Evolutionary conservation across 1,284 basidiomycete genomes (phyloP).

Genomic region (Tylopilus sp.): DNA sequence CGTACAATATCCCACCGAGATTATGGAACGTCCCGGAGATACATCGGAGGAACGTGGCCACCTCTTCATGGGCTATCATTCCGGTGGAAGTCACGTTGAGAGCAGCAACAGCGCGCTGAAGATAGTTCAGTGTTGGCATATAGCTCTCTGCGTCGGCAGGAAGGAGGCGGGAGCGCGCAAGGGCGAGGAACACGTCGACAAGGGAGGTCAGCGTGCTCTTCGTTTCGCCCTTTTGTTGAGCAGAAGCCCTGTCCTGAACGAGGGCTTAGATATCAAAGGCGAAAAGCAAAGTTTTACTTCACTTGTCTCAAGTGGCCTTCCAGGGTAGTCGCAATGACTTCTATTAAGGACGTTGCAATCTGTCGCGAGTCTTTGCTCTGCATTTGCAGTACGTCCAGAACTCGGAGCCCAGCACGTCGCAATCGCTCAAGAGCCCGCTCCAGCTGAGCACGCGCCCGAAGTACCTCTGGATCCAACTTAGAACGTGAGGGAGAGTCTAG

Average conservation of each 20-base stretch:
- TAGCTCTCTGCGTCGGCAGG: conserved; percentile 51
- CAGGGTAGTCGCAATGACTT: conserved; percentile 20
- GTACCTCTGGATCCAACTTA: conserved; percentile 27
- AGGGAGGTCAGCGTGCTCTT: conserved; percentile 45
- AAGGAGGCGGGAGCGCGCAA: conserved; percentile 49
- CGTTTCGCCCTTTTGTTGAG: conserved; percentile 4
- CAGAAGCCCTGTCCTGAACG: conserved; percentile 27
- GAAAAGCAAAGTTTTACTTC: conserved; percentile 12
- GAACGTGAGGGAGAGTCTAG: neutral
- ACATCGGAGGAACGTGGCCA: conserved; percentile 58
- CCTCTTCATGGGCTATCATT: conserved; percentile 24
- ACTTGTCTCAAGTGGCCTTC: conserved; percentile 29
- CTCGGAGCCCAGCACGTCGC: conserved; percentile 46
- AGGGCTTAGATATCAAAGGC: neutral
- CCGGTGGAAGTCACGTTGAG: conserved; percentile 24
- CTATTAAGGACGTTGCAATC: conserved; percentile 19
- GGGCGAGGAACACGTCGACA: conserved; percentile 58
- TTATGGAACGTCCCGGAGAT: conserved; percentile 67
- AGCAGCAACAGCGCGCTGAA: conserved; percentile 43
- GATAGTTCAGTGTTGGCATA: conserved; percentile 43
- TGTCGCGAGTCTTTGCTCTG: conserved; percentile 10
- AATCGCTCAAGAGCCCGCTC: conserved; percentile 57
- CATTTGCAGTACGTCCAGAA: conserved; percentile 38
- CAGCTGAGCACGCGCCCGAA: conserved; percentile 46
- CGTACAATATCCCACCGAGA: conserved; percentile 60